These are phyloP conservation scores for Strigomonas galati DNA, from an alignment of 208 protist species.

Conservation along the genomic window DNA sequence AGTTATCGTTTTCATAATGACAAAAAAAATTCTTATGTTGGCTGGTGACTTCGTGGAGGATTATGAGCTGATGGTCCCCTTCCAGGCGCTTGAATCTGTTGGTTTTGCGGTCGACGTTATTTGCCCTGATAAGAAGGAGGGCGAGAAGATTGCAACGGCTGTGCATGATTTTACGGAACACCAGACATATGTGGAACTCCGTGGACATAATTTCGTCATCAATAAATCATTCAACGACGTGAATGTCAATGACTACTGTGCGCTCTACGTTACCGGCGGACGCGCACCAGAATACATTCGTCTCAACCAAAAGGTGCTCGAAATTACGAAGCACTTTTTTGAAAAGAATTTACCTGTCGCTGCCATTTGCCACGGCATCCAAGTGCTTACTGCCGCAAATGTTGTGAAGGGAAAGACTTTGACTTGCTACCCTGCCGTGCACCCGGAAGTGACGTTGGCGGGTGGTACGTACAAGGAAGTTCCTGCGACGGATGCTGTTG, in stretches of 20 bases:
- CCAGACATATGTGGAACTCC: slow-evolving; percentile 34
- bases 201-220: slow-evolving; percentile 34
- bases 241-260: slow-evolving; percentile 26
- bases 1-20: slow-evolving; percentile 16
- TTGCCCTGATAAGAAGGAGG: slow-evolving; percentile 26
- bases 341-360: slow-evolving; percentile 32
- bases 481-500: slow-evolving; percentile 29
- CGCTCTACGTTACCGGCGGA: slow-evolving; percentile 33
- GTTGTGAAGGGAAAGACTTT: slow-evolving; percentile 24
- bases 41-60: slow-evolving; percentile 41
- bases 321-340: slow-evolving; percentile 32
- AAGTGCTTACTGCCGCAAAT: slow-evolving; percentile 27
- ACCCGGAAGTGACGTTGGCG: slow-evolving; percentile 21
- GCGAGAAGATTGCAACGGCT: slow-evolving; percentile 24
- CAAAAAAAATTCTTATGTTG: slow-evolving; percentile 35
- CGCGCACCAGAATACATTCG: slow-evolving; percentile 31
- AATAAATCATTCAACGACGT: slow-evolving; percentile 35
- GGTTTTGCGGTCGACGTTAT: slow-evolving; percentile 28
- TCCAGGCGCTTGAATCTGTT: slow-evolving; percentile 27
- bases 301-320: slow-evolving; percentile 26
- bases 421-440: slow-evolving; percentile 35
- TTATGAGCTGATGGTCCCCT: slow-evolving; percentile 42
- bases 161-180: slow-evolving; percentile 31
- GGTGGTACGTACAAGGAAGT: slow-evolving; percentile 31
- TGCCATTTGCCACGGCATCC: slow-evolving; percentile 31